Percentiles rank a stretch among this genome's conserved stretches.
These are phyloP conservation scores for Penicillium lagena DNA, from an alignment of 495 filamentous ascomycete species.

Conservation along the genomic window DNA sequence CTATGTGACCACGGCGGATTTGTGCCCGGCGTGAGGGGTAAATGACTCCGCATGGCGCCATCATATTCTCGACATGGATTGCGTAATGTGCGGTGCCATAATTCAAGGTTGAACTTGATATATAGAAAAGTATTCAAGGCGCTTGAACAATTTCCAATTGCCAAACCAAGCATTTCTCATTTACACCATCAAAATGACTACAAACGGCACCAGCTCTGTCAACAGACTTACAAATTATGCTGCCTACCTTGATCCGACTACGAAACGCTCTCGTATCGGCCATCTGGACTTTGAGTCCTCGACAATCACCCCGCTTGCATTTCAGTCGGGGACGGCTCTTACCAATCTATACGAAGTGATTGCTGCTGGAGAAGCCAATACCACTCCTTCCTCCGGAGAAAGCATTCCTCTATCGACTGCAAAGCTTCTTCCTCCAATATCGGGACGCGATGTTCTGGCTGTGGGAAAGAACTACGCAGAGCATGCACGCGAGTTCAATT, in stretches of 20 bases:
- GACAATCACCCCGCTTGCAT: constrained; percentile 39
- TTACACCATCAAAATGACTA: background rate
- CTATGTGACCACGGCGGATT: no score
- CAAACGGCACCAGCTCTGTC: background rate
- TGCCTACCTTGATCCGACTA: constrained; percentile 12
- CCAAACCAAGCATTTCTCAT: no score
- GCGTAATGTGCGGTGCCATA: no score
- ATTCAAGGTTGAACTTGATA: no score
- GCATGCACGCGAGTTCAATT: constrained; percentile 45
- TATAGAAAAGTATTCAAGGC: no score
- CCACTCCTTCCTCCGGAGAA: constrained; percentile 6
- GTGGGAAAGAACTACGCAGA: constrained; percentile 53
- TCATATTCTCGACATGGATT: no score
- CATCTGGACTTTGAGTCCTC: constrained; percentile 33
- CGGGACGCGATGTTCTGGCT: constrained; percentile 44
- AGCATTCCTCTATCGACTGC: constrained; percentile 30
- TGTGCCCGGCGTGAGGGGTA: no score
- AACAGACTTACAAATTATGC: constrained; percentile 14
- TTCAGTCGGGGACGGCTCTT: constrained; percentile 41
- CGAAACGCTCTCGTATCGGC: constrained; percentile 29
- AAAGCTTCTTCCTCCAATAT: constrained; percentile 40
- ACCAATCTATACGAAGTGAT: constrained; percentile 46
- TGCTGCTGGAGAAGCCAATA: constrained; percentile 4
- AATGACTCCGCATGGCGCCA: no score
- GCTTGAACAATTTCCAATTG: no score